Evolutionary conservation across 495 filamentous ascomycete genomes (phyloP).

Genomic region (Xylaria sp.): DNA sequence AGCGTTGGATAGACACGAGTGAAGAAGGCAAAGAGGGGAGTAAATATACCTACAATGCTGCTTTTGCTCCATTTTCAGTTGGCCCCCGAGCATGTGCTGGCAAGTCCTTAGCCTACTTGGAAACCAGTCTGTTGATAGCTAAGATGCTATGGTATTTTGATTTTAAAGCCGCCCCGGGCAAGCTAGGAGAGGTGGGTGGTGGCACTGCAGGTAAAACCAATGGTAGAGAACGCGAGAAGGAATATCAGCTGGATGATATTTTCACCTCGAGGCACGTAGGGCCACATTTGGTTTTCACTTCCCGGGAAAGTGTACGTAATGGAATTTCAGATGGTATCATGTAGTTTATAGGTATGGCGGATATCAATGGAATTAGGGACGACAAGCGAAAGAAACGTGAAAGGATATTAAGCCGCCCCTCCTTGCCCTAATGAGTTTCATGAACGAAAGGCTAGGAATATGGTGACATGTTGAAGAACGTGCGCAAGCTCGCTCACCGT

Average conservation of each 20-base stretch:
- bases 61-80: background rate
- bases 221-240: constrained; percentile 8
- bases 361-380: too few relatives aligned
- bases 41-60: constrained; percentile 24
- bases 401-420: too few relatives aligned
- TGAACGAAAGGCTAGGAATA: too few relatives aligned
- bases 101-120: constrained; percentile 49
- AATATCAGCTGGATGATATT: constrained; percentile 31
- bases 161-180: constrained; percentile 32
- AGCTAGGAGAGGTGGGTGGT: constrained; percentile 19
- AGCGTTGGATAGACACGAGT: too few relatives aligned
- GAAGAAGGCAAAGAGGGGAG: constrained; percentile 47
- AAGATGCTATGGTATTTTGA: constrained; percentile 43
- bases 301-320: background rate
- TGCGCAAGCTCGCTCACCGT: too few relatives aligned
- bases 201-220: constrained; percentile 9
- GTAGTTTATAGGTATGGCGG: too few relatives aligned
- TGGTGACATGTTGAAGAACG: too few relatives aligned
- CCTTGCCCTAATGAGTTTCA: too few relatives aligned
- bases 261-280: background rate
- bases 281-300: background rate
- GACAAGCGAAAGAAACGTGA: too few relatives aligned
- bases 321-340: too few relatives aligned
- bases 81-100: constrained; percentile 45
- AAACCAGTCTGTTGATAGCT: constrained; percentile 42